A percentile compares a stretch with the other conserved stretches of the same genome.
Conservation (phyloP, 2,329 filamentous ascomycete species). For the Blastomyces silverae region DNA sequence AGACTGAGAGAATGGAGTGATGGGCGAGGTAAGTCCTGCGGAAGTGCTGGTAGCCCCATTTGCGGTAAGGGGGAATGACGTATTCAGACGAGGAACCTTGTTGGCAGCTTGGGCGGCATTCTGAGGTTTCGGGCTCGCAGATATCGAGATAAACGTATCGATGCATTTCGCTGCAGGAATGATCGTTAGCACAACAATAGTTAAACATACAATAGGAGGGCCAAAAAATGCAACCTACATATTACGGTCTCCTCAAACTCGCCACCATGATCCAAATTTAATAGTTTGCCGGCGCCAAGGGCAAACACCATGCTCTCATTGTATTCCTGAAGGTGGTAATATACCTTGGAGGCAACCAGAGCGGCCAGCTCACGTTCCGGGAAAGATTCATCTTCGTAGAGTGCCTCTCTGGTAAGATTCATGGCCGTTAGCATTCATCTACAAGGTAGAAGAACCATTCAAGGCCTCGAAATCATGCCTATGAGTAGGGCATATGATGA, state of each 20-base stretch:
- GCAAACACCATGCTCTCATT: constrained; percentile 99
- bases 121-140: constrained; percentile 53
- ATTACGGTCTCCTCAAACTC: constrained; percentile 99
- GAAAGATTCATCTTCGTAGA: constrained; percentile 95
- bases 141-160: constrained; percentile 89
- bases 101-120: constrained; percentile 43
- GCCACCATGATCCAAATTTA: constrained; percentile 81
- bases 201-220: not conserved
- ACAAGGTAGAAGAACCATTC: constrained; percentile 2
- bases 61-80: constrained; percentile 64
- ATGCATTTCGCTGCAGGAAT: constrained; percentile 70
- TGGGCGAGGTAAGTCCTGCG: constrained; percentile 69
- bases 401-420: constrained; percentile 63
- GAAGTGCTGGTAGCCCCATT: constrained; percentile 60
- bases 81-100: constrained; percentile 62
- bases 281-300: constrained; percentile 85
- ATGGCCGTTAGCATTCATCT: constrained; percentile 15
- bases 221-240: constrained; percentile 43
- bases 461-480: not conserved
- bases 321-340: constrained; percentile 98
- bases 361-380: constrained; percentile 90
- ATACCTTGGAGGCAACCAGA: constrained; percentile 92
- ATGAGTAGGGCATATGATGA: not conserved
- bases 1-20: constrained; percentile 91
- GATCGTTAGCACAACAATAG: not conserved